These are phyloP conservation scores for Botrytis porri DNA, from an alignment of 2,329 filamentous ascomycete genomes.

Conservation along the genomic window DNA sequence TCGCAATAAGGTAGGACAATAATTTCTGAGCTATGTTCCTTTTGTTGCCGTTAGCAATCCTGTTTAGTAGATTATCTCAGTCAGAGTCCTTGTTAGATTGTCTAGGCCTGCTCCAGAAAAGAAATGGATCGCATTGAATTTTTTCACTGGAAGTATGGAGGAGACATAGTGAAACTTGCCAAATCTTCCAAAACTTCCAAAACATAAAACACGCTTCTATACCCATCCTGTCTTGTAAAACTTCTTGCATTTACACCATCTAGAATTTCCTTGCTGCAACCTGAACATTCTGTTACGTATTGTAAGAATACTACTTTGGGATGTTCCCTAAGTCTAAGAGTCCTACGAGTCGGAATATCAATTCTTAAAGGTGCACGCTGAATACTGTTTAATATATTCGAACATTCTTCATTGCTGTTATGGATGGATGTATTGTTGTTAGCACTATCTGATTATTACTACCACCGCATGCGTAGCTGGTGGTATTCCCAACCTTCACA, in stretches of 20 bases:
- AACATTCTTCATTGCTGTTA: not conserved
- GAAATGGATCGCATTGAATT: not conserved
- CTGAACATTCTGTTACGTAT: not conserved
- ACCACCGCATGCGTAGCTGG: not conserved
- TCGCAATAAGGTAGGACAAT: not conserved
- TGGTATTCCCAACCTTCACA: not conserved
- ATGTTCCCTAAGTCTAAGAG: no score
- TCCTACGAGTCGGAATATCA: no score
- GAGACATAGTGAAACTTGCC: not conserved
- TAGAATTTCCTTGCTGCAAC: not conserved
- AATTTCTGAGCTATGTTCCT: not conserved
- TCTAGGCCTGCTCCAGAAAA: not conserved
- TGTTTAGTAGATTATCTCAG: not conserved
- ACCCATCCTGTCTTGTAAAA: not conserved
- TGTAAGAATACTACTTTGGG: no score
- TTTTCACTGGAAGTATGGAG: not conserved
- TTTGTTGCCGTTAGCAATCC: not conserved
- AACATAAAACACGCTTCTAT: not conserved
- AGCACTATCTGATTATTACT: not conserved
- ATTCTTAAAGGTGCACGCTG: no score
- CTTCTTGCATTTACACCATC: not conserved
- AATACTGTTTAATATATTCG: no score
- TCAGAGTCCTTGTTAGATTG: not conserved
- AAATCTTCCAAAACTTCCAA: not conserved
- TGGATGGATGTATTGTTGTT: not conserved